phyloP scores from a whole-genome alignment of 371 early-diverging fungal genomes.

The Smittium culicis region DNA sequence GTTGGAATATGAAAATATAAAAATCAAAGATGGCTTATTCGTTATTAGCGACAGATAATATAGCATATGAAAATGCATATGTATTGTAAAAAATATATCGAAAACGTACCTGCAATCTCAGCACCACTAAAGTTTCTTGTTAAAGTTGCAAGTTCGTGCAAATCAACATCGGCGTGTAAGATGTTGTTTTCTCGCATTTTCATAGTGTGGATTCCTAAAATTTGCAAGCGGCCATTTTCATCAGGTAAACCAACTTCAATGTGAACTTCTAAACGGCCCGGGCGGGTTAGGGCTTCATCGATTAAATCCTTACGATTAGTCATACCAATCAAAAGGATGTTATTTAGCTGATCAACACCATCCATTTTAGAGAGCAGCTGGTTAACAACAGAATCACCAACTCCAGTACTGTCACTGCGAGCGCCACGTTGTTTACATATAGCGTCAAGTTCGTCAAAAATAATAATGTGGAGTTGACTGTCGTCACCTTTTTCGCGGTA shows the following conservation, averaged over 20 bases:
- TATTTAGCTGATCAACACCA: conserved; percentile 95
- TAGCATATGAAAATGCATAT: no score
- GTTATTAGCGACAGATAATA: no score
- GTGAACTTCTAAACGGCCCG: conserved; percentile 95
- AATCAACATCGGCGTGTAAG: conserved; percentile 75
- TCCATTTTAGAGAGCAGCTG: conserved; percentile 98
- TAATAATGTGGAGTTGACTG: conserved; percentile 92
- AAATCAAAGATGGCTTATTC: no score
- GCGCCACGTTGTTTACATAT: conserved; percentile 98
- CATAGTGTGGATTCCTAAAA: conserved; percentile 84
- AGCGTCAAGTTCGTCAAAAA: conserved; percentile 99
- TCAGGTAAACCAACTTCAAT: conserved; percentile 93
- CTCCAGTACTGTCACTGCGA: conserved; percentile 85
- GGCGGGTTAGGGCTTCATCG: conserved; percentile 93
- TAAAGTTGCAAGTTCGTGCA: conserved; percentile 73
- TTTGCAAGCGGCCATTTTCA: conserved; percentile 79
- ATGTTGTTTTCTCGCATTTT: conserved; percentile 80
- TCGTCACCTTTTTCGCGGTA: conserved; percentile 93
- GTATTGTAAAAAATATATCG: not conserved
- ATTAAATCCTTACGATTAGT: conserved; percentile 98
- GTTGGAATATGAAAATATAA: no score
- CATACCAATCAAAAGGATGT: conserved; percentile 95
- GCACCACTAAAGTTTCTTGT: conserved; percentile 99
- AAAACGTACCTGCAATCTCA: conserved; percentile 74
- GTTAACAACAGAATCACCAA: conserved; percentile 98